Percentiles rank a stretch among this genome's conserved stretches.
These are phyloP conservation scores for Colletotrichum sp. DNA, from an alignment of 2,329 filamentous ascomycete species.

Conservation along the genomic window DNA sequence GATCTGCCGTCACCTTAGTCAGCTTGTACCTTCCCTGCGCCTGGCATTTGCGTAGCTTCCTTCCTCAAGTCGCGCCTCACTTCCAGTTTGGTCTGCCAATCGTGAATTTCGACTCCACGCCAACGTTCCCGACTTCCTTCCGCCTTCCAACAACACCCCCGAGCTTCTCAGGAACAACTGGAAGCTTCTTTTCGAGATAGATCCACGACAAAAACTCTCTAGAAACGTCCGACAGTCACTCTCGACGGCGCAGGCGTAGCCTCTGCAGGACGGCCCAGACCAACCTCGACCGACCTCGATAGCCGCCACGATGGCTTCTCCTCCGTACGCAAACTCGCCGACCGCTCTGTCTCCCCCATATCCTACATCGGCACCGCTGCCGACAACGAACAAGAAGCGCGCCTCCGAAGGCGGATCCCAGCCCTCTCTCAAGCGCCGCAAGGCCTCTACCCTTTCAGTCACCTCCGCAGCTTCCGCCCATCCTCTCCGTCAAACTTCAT, in stretches of 20 bases:
- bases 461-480: slow-evolving; percentile 60
- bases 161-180: neutral
- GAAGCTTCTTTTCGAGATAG: neutral
- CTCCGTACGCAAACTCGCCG: slow-evolving; percentile 55
- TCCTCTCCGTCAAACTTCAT: slow-evolving; percentile 81
- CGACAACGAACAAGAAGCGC: slow-evolving; percentile 64
- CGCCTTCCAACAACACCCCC: neutral
- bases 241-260: neutral
- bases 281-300: neutral
- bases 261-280: neutral
- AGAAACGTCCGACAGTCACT: neutral
- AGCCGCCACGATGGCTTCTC: slow-evolving; percentile 56
- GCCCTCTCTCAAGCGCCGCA: slow-evolving; percentile 68
- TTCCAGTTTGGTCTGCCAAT: neutral
- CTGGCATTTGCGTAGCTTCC: neutral
- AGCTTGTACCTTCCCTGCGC: neutral
- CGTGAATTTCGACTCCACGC: neutral
- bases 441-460: slow-evolving; percentile 68
- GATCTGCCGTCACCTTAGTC: neutral
- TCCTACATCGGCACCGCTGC: slow-evolving; percentile 54
- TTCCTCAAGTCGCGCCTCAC: neutral
- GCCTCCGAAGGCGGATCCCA: slow-evolving; percentile 58
- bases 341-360: slow-evolving; percentile 61
- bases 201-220: neutral
- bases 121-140: neutral